Conservation (phyloP, 345 rosid genomes). For the Eucalyptus regnans region DNA sequence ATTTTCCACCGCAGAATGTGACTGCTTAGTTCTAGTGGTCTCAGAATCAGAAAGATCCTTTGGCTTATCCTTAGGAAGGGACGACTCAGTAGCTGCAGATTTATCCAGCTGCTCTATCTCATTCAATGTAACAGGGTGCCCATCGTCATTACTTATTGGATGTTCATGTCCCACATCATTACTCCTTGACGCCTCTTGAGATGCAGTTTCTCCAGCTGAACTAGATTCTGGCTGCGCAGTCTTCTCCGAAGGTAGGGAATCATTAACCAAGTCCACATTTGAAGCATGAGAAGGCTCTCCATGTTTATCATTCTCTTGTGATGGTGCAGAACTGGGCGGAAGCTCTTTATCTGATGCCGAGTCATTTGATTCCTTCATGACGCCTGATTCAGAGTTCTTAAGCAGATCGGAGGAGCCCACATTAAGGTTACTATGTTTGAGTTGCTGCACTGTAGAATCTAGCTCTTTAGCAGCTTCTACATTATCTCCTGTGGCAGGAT, state of each 20-base stretch:
- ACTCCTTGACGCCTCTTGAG: not conserved
- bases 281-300: slow-evolving; percentile 10
- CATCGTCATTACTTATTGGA: not conserved
- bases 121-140: not conserved
- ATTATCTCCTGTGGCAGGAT: slow-evolving; percentile 25
- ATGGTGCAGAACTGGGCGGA: not conserved
- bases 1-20: not conserved
- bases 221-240: slow-evolving; percentile 1
- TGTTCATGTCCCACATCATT: not conserved
- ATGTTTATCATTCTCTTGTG: slow-evolving; percentile 20
- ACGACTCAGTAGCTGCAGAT: slow-evolving; percentile 1
- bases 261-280: slow-evolving; percentile 21
- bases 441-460: not conserved
- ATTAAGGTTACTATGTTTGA: slow-evolving; percentile 15
- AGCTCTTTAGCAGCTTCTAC: not conserved
- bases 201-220: not conserved
- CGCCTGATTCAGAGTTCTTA: slow-evolving; percentile 8
- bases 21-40: not conserved
- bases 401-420: slow-evolving; percentile 13
- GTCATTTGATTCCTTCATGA: not conserved
- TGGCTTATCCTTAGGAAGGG: slow-evolving; percentile 6
- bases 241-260: slow-evolving; percentile 9
- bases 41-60: slow-evolving; percentile 28
- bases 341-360: slow-evolving; percentile 15
- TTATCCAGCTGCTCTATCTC: not conserved